These are phyloP conservation scores for Globisporangium middletonii DNA, from an alignment of 352 stramenopile genomes.

Conservation along the genomic window DNA sequence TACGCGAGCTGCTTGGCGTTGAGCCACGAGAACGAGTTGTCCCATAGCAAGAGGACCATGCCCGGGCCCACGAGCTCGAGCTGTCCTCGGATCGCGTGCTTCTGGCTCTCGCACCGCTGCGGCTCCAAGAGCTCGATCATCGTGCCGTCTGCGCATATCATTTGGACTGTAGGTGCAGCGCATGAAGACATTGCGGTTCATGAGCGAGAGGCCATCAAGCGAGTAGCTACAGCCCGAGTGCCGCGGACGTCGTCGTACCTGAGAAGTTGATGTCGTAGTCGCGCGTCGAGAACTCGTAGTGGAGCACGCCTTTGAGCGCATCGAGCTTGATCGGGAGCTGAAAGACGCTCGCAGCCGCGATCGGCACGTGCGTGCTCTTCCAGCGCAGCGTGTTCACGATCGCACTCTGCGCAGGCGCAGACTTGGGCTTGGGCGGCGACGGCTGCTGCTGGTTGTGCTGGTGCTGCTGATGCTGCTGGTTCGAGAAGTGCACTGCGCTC, in stretches of 20 bases:
- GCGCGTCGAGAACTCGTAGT: conserved; percentile 60
- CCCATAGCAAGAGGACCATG: conserved; percentile 62
- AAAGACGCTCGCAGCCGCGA: conserved; percentile 56
- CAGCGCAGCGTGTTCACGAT: conserved; percentile 64
- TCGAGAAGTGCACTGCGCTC: not conserved
- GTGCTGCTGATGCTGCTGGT: not conserved
- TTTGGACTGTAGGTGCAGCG: conserved; percentile 29
- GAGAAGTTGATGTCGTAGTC: conserved; percentile 75
- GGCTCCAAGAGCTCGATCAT: conserved; percentile 44
- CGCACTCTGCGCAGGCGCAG: conserved; percentile 3
- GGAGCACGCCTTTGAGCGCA: conserved; percentile 41
- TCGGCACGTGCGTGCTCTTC: conserved; percentile 71
- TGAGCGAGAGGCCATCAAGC: too few species aligned
- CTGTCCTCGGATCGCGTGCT: conserved; percentile 31
- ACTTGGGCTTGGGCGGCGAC: conserved; percentile 7
- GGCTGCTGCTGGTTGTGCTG: conserved; percentile 3
- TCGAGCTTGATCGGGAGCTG: conserved; percentile 74
- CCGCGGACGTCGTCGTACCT: conserved; percentile 2
- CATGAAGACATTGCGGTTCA: not conserved
- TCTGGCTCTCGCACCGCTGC: conserved; percentile 66
- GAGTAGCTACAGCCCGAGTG: too few species aligned
- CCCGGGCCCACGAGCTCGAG: conserved; percentile 45
- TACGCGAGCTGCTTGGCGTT: conserved; percentile 77
- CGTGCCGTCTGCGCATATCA: conserved; percentile 51
- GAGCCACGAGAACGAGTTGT: conserved; percentile 83